A percentile compares a stretch with the other conserved stretches of the same genome.
Evolutionary conservation across 2,329 filamentous ascomycete species (phyloP).

Genomic region (Aureobasidium sp.): DNA sequence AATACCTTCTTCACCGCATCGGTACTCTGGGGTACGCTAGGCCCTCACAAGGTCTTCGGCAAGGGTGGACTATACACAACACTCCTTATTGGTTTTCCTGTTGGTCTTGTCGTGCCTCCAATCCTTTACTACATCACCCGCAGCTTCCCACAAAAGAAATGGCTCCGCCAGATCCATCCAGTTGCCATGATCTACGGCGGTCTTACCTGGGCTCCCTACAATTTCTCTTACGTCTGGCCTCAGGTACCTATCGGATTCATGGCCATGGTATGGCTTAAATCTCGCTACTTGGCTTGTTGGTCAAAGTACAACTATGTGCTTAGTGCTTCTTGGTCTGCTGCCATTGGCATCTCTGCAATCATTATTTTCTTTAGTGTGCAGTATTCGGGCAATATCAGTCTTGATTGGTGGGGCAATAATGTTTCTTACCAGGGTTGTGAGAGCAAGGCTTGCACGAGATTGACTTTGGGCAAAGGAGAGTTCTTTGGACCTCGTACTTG

Average conservation of each 20-base stretch:
- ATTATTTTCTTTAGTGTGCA: conserved; percentile 9
- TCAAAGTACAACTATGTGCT: conserved; percentile 14
- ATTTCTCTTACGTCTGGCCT: conserved; percentile 3
- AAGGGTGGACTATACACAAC: conserved; percentile 2
- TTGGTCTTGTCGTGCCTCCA: background rate
- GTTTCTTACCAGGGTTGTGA: background rate
- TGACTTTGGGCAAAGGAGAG: background rate
- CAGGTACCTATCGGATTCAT: conserved; percentile 3
- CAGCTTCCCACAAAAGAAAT: background rate
- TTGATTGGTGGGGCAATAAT: conserved; percentile 8
- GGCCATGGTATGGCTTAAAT: conserved; percentile 4
- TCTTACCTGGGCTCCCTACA: conserved; percentile 11
- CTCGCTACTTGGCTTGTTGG: background rate
- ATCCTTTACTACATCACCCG: conserved; percentile 1
- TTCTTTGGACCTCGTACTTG: conserved; percentile 3
- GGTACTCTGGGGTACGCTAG: conserved; percentile 4
- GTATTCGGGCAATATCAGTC: background rate
- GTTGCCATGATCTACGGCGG: conserved; percentile 5
- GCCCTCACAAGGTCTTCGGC: conserved; percentile 8
- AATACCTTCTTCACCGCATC: conserved; percentile 13
- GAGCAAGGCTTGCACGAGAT: background rate
- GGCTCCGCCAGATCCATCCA: conserved; percentile 5
- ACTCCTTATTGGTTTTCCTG: background rate
- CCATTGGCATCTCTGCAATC: conserved; percentile 11
- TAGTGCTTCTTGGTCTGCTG: conserved; percentile 4